Percentiles rank a stretch among this genome's conserved stretches.
Evolutionary conservation across 805 yeast genomes (phyloP).

Genomic region (Candida verbasci): DNA sequence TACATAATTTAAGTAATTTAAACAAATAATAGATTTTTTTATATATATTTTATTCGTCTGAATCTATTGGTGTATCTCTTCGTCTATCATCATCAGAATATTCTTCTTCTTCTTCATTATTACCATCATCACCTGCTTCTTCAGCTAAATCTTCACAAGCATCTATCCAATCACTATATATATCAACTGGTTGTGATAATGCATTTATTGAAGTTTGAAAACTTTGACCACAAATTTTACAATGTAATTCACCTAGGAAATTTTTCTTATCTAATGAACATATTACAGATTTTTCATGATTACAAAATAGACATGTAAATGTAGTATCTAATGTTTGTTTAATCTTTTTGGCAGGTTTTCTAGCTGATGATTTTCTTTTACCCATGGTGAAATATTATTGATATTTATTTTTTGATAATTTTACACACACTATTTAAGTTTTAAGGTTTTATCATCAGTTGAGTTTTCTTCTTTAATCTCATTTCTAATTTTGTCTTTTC

Average conservation of each 20-base stretch:
- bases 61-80: constrained; percentile 5
- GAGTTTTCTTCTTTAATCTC: constrained; percentile 43
- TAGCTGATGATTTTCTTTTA: constrained; percentile 74
- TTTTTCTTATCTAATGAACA: constrained; percentile 85
- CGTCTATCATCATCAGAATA: constrained; percentile 26
- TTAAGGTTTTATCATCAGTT: constrained; percentile 22
- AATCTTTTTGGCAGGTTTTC: constrained; percentile 69
- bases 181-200: constrained; percentile 85
- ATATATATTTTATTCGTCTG: constrained; percentile 11
- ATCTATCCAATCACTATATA: constrained; percentile 96
- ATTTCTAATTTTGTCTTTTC: constrained; percentile 45
- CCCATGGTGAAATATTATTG: constrained; percentile 44
- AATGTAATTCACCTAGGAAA: constrained; percentile 75
- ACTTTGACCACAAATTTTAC: constrained; percentile 91
- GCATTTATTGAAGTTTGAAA: constrained; percentile 87
- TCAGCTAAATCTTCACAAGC: constrained; percentile 89
- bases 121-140: constrained; percentile 26
- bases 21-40: not conserved
- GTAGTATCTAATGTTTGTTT: constrained; percentile 76
- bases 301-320: constrained; percentile 90
- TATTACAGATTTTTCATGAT: constrained; percentile 88
- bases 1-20: constrained; percentile 12
- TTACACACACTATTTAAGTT: not conserved
- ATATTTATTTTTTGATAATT: not conserved
- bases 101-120: constrained; percentile 19